phyloP scores from a whole-genome alignment of 257 asterid genomes.

The Ajuga chamaepitys region DNA sequence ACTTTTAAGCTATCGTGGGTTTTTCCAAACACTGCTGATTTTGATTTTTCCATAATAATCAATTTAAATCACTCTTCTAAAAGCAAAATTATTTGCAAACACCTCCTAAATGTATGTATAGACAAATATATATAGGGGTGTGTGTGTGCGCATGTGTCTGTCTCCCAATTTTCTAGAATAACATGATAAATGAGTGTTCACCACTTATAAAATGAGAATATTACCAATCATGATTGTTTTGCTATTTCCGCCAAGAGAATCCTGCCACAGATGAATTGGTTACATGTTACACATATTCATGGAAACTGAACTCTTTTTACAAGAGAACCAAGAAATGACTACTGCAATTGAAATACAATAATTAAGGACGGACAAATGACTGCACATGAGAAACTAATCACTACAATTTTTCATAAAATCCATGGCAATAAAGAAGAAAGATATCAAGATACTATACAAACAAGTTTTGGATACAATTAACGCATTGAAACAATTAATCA shows the following conservation, averaged over 20 bases:
- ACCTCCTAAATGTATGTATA: too few species aligned
- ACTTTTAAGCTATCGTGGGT: too few species aligned
- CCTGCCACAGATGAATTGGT: constrained; percentile 44
- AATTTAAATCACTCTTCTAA: too few species aligned
- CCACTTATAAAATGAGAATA: neutral
- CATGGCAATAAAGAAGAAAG: neutral
- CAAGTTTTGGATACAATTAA: neutral
- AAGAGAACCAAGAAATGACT: neutral
- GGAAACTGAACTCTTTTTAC: neutral
- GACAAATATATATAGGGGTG: too few species aligned
- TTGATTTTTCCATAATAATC: too few species aligned
- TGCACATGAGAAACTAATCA: neutral
- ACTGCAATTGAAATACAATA: neutral
- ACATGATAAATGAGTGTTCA: neutral
- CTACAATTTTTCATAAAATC: neutral
- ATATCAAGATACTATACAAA: neutral
- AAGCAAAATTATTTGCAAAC: too few species aligned
- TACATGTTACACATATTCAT: constrained; percentile 5
- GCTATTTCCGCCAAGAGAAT: constrained; percentile 96
- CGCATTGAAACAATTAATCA: neutral
- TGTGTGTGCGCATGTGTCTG: too few species aligned
- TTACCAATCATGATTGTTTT: constrained; percentile 98
- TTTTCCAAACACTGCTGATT: too few species aligned
- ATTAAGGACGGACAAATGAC: neutral
- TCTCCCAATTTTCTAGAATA: too few species aligned